Percentiles rank a stretch among this genome's conserved stretches.
phyloP scores from a whole-genome alignment of 2,329 filamentous ascomycete genomes.

The Calonectria multiphialidica region DNA sequence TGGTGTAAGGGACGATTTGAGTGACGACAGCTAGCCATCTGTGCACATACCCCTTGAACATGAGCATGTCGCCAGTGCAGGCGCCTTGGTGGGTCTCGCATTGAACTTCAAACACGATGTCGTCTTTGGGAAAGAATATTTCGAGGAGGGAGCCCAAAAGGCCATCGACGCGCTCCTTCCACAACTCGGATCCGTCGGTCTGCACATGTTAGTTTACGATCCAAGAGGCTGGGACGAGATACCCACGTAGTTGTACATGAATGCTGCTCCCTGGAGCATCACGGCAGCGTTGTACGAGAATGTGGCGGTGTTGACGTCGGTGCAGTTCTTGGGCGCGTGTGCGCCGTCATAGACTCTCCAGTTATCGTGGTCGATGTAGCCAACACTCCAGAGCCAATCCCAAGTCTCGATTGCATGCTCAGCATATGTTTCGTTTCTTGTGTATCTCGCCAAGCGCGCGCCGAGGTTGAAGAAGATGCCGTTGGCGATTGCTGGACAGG shows the following conservation, averaged over 20 bases:
- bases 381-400: slow-evolving; percentile 69
- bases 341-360: slow-evolving; percentile 73
- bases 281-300: slow-evolving; percentile 73
- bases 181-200: slow-evolving; percentile 65
- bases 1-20: slow-evolving; percentile 71
- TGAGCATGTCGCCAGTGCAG: slow-evolving; percentile 79
- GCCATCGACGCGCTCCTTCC: slow-evolving; percentile 67
- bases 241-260: slow-evolving; percentile 72
- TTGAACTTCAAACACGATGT: slow-evolving; percentile 72
- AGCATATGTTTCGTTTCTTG: slow-evolving; percentile 72
- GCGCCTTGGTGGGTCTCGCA: slow-evolving; percentile 69
- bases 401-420: slow-evolving; percentile 73
- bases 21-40: slow-evolving; percentile 73
- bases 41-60: slow-evolving; percentile 79
- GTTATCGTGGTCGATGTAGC: slow-evolving; percentile 68
- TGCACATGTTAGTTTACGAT: slow-evolving; percentile 33
- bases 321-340: slow-evolving; percentile 65
- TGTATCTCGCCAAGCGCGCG: slow-evolving; percentile 79
- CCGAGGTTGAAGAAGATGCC: slow-evolving; percentile 74
- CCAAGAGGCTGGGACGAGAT: no score
- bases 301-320: slow-evolving; percentile 65
- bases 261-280: slow-evolving; percentile 69
- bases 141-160: slow-evolving; percentile 63
- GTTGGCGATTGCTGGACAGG: slow-evolving; percentile 64
- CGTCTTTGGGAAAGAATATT: slow-evolving; percentile 66